Percentiles rank a stretch among this genome's conserved stretches.
These are phyloP conservation scores for Seminavis robusta DNA, from an alignment of 108 stramenopile genomes.

Conservation along the genomic window DNA sequence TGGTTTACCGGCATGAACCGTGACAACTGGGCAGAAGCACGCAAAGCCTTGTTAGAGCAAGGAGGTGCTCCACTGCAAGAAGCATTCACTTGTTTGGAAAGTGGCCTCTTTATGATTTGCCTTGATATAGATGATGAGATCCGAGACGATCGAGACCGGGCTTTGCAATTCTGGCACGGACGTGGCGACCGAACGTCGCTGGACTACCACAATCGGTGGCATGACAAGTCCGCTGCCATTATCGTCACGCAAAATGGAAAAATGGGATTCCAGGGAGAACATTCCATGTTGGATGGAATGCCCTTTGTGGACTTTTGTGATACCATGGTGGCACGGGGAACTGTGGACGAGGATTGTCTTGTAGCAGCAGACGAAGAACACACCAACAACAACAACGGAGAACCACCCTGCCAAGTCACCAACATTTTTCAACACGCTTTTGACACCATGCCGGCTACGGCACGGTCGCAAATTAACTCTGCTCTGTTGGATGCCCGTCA, in stretches of 20 bases:
- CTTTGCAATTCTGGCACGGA: slow-evolving; percentile 9
- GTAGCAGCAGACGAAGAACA: neutral
- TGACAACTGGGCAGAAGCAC: slow-evolving; percentile 45
- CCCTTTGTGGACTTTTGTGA: slow-evolving; percentile 31
- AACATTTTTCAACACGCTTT: neutral
- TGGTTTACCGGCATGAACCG: slow-evolving; percentile 43
- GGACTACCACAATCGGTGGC: slow-evolving; percentile 43
- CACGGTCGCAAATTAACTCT: neutral
- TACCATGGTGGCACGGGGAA: slow-evolving; percentile 1
- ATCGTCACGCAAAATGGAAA: slow-evolving; percentile 56
- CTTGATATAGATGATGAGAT: slow-evolving; percentile 38
- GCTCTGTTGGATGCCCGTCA: neutral
- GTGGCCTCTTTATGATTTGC: slow-evolving; percentile 30
- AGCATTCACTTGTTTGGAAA: slow-evolving; percentile 30
- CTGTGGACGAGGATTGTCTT: neutral
- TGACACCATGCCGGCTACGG: neutral
- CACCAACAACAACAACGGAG: neutral
- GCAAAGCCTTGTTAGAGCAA: slow-evolving; percentile 12
- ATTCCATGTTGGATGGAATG: slow-evolving; percentile 73
- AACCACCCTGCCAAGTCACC: neutral
- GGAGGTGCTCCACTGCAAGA: slow-evolving; percentile 24
- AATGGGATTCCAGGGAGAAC: slow-evolving; percentile 52
- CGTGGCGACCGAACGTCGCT: slow-evolving; percentile 9
- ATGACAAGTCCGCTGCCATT: slow-evolving; percentile 68
- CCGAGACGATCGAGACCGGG: slow-evolving; percentile 12